Percentiles rank a stretch among this genome's conserved stretches.
Conservation (phyloP, 345 rosid genomes). For the Eucalyptus sideroxylon region DNA sequence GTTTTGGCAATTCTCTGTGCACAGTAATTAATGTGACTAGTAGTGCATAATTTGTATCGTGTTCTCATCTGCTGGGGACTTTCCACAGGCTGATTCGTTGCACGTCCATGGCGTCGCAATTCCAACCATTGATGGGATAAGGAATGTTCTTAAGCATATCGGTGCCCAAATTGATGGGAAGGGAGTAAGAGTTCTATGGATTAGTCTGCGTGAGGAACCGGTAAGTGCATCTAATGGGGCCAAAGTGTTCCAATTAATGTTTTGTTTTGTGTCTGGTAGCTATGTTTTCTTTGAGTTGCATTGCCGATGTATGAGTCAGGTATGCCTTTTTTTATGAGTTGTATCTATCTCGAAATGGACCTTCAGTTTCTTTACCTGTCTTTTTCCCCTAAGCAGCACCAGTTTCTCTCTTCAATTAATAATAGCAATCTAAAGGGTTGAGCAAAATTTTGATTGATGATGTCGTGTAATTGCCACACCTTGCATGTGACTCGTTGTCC, state of each 20-base stretch:
- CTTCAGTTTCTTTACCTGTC: background rate
- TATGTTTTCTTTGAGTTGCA: background rate
- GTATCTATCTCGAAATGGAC: background rate
- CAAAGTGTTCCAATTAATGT: background rate
- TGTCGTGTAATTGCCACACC: background rate
- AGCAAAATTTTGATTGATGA: background rate
- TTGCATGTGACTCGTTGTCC: background rate
- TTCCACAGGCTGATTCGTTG: slow-evolving; percentile 58
- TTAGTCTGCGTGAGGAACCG: slow-evolving; percentile 96
- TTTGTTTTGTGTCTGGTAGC: background rate
- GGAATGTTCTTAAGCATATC: slow-evolving; percentile 75
- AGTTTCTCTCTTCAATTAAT: background rate
- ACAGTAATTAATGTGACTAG: background rate
- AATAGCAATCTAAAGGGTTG: background rate
- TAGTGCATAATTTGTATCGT: background rate
- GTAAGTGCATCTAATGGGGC: slow-evolving; percentile 8
- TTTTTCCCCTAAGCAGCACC: background rate
- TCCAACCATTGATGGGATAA: slow-evolving; percentile 77
- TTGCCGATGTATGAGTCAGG: background rate
- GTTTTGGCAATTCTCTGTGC: background rate
- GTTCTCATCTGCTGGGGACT: background rate
- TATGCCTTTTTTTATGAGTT: background rate
- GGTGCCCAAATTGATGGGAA: slow-evolving; percentile 59
- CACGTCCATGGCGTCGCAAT: slow-evolving; percentile 93
- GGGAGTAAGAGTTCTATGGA: slow-evolving; percentile 66